Conservation (phyloP, 305 asterid genomes). For the Fraxinus floribunda region DNA sequence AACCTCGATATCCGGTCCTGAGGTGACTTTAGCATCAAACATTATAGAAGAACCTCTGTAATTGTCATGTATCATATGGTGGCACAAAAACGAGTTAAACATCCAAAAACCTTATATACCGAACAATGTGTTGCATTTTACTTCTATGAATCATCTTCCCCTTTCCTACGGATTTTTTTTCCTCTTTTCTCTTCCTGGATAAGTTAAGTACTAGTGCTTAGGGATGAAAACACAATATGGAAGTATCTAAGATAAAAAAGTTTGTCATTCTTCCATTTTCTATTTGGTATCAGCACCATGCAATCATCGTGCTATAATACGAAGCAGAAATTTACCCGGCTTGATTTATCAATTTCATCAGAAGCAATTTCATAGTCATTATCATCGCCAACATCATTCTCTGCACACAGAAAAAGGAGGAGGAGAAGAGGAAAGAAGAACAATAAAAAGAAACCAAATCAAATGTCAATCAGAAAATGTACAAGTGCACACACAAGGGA, state of each 20-base stretch:
- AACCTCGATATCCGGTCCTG: background rate
- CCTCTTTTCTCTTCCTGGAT: background rate
- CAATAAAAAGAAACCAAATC: background rate
- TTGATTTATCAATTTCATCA: conserved; percentile 21
- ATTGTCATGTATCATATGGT: conserved; percentile 5
- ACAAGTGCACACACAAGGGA: background rate
- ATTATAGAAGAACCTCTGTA: background rate
- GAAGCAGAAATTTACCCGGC: conserved; percentile 28
- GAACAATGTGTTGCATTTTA: background rate
- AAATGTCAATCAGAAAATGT: background rate
- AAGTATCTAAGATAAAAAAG: background rate
- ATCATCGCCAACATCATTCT: conserved; percentile 36
- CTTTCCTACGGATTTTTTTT: background rate
- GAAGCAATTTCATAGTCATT: conserved; percentile 25
- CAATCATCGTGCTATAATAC: background rate
- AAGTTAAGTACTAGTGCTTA: background rate
- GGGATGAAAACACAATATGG: background rate
- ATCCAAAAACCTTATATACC: conserved; percentile 7
- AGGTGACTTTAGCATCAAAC: conserved; percentile 9
- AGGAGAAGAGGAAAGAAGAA: background rate
- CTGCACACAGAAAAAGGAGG: conserved; percentile 26
- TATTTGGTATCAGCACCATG: background rate
- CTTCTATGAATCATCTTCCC: background rate
- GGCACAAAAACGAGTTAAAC: background rate
- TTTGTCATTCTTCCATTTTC: background rate